phyloP scores from a whole-genome alignment of 164 flowering plant genomes.

The Saururus chinensis region DNA sequence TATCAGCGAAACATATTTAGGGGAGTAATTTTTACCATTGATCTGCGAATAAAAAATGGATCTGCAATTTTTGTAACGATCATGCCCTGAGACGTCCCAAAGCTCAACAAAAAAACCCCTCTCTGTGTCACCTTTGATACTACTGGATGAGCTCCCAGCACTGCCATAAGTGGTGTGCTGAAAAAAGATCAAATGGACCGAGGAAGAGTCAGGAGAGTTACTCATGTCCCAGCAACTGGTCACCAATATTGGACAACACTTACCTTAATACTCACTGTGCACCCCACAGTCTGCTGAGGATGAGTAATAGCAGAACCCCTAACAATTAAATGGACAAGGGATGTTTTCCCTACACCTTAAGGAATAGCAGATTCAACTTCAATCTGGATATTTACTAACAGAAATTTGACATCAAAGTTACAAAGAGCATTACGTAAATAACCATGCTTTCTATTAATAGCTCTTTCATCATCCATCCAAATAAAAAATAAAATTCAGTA shows the following conservation, averaged over 20 bases:
- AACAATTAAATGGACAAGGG: constrained; percentile 80
- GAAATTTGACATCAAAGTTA: not conserved
- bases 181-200: constrained; percentile 4
- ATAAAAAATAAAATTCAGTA: not conserved
- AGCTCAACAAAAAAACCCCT: constrained; percentile 93
- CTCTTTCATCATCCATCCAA: not conserved
- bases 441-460: not conserved
- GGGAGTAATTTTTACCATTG: constrained; percentile 43
- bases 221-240: not conserved
- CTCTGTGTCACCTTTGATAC: constrained; percentile 51
- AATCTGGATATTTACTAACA: not conserved
- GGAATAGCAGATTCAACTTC: constrained; percentile 3
- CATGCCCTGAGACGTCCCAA: constrained; percentile 98
- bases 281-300: constrained; percentile 87
- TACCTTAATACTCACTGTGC: constrained; percentile 85
- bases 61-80: constrained; percentile 85
- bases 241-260: not conserved
- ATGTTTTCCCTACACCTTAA: constrained; percentile 91
- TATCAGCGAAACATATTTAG: not conserved
- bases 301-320: constrained; percentile 65
- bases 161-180: constrained; percentile 77
- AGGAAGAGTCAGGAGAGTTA: not conserved
- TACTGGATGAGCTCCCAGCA: constrained; percentile 77
- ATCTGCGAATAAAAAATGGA: constrained; percentile 92
- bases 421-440: not conserved